A percentile compares a stretch with the other conserved stretches of the same genome.
Conservation (phyloP, 371 early-diverging fungal species). For the Capillidium heterosporum region DNA sequence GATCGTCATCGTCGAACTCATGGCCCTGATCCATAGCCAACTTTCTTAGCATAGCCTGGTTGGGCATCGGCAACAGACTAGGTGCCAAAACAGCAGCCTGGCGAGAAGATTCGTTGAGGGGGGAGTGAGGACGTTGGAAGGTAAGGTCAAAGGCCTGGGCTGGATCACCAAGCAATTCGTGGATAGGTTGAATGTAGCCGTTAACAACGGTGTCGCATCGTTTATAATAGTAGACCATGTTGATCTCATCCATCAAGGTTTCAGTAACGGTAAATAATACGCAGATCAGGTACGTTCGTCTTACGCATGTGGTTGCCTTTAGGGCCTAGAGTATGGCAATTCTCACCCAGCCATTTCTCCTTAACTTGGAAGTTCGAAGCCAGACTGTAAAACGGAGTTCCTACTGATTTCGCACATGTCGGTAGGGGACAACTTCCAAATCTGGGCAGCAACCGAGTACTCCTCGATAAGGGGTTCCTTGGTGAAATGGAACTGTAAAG, state of each 20-base stretch:
- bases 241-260: slow-evolving; percentile 68
- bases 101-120: not conserved
- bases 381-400: slow-evolving; percentile 87
- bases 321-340: slow-evolving; percentile 56
- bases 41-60: not conserved
- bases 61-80: not conserved
- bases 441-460: slow-evolving; percentile 96
- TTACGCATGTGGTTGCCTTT: slow-evolving; percentile 81
- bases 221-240: slow-evolving; percentile 24
- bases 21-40: not conserved
- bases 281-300: slow-evolving; percentile 91
- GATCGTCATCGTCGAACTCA: not conserved
- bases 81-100: not conserved
- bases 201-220: not conserved
- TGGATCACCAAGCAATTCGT: not conserved
- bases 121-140: not conserved
- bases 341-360: slow-evolving; percentile 81
- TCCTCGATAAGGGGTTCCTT: slow-evolving; percentile 98
- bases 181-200: too few relatives aligned
- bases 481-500: slow-evolving; percentile 96
- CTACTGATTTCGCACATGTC: slow-evolving; percentile 98
- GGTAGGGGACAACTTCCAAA: slow-evolving; percentile 84
- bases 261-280: slow-evolving; percentile 74
- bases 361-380: slow-evolving; percentile 84
- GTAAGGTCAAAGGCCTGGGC: not conserved